These are phyloP conservation scores for Takashimella koratensis DNA, from an alignment of 1,284 basidiomycete genomes.

Conservation along the genomic window DNA sequence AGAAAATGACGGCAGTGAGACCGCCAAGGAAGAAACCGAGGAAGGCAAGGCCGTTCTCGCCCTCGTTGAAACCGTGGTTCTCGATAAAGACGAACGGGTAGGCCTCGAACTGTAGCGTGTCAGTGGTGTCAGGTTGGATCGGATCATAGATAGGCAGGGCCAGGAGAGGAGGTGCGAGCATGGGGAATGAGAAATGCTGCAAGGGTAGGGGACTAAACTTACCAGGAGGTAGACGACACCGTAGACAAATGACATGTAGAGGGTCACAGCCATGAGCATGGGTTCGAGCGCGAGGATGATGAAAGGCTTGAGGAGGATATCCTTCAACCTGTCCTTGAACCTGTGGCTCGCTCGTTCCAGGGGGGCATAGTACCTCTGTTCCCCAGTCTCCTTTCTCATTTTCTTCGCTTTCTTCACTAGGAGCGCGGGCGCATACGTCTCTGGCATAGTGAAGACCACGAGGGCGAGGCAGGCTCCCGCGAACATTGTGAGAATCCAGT, in stretches of 20 bases:
- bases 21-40: conserved; percentile 52
- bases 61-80: conserved; percentile 52
- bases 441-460: conserved; percentile 67
- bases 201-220: background rate
- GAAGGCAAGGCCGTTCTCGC: conserved; percentile 53
- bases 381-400: conserved; percentile 60
- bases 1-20: conserved; percentile 24
- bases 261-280: conserved; percentile 66
- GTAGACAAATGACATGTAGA: conserved; percentile 58
- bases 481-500: conserved; percentile 70
- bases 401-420: conserved; percentile 55
- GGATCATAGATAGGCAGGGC: background rate
- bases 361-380: conserved; percentile 57
- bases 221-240: conserved; percentile 41
- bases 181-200: background rate
- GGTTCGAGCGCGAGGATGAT: conserved; percentile 68
- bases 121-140: too few species aligned
- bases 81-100: conserved; percentile 52
- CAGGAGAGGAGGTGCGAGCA: background rate
- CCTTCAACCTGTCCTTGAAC: conserved; percentile 47
- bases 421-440: conserved; percentile 62
- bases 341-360: conserved; percentile 16
- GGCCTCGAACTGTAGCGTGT: conserved; percentile 38
- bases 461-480: conserved; percentile 39
- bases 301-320: conserved; percentile 59